Conservation (phyloP, 164 flowering plant species). For the Magnolia changhungtana region DNA sequence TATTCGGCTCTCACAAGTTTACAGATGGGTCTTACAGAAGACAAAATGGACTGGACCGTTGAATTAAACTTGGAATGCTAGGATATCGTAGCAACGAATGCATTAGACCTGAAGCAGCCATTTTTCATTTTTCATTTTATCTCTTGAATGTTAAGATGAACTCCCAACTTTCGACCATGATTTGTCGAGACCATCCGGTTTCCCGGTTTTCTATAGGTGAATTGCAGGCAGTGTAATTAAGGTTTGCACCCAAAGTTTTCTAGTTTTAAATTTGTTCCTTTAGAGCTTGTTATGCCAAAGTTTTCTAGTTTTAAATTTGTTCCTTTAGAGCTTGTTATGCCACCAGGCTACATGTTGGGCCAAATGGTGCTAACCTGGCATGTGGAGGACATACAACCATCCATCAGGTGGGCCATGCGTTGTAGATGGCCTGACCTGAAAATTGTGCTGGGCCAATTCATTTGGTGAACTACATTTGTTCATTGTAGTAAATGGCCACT, state of each 20-base stretch:
- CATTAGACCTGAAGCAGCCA: neutral
- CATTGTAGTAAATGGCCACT: no score
- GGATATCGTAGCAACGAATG: neutral
- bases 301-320: neutral
- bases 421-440: no score
- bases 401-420: no score
- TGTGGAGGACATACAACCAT: no score
- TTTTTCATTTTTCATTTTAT: neutral
- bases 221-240: neutral
- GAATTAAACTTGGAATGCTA: constrained; percentile 38
- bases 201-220: neutral
- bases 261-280: neutral
- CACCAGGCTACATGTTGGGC: no score
- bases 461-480: no score
- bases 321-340: neutral
- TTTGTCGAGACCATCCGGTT: neutral
- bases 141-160: neutral
- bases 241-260: neutral
- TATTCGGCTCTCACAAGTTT: constrained; percentile 69
- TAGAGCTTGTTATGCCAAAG: neutral
- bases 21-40: constrained; percentile 84
- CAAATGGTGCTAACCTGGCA: no score
- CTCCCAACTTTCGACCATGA: neutral
- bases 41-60: constrained; percentile 75
- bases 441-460: no score